Conservation (phyloP, 352 stramenopile species). For the Phytophthora agathidicida region DNA sequence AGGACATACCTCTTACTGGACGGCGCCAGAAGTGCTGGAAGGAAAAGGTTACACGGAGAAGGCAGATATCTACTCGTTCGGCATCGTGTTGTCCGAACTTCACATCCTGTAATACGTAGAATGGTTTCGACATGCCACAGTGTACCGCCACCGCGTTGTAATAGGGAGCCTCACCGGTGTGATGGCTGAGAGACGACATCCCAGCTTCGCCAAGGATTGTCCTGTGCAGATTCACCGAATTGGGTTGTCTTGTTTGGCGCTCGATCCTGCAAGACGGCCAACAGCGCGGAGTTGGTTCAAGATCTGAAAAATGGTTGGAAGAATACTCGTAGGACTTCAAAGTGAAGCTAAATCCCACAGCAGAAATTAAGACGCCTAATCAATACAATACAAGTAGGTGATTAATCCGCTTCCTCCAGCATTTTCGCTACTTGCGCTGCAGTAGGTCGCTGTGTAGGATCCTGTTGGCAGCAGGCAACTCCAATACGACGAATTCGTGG, state of each 20-base stretch:
- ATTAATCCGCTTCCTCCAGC: conserved; percentile 9
- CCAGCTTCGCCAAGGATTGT: conserved; percentile 45
- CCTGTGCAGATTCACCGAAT: conserved; percentile 37
- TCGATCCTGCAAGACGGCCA: conserved; percentile 34
- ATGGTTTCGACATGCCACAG: too few species aligned
- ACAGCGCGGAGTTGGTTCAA: conserved; percentile 35
- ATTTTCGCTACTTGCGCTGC: conserved; percentile 23
- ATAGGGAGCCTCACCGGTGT: too few species aligned
- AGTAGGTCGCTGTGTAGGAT: conserved; percentile 36
- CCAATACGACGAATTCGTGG: conserved; percentile 40
- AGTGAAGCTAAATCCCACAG: too few species aligned
- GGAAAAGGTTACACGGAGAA: conserved; percentile 37
- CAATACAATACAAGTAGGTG: too few species aligned
- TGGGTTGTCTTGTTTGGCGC: conserved; percentile 27
- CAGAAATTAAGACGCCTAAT: too few species aligned
- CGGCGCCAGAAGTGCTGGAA: conserved; percentile 62
- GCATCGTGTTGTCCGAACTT: conserved; percentile 42
- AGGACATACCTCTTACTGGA: conserved; percentile 54
- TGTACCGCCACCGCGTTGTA: too few species aligned
- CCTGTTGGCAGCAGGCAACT: conserved; percentile 45
- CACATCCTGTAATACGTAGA: conserved; percentile 41
- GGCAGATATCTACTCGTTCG: conserved; percentile 49
- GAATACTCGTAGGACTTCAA: too few species aligned
- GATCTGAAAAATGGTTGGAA: conserved; percentile 13
- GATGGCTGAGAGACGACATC: conserved; percentile 43